Percentiles rank a stretch among this genome's conserved stretches.
Conservation (phyloP, 805 yeast species). For the Wickerhamiella allomyrinae region DNA sequence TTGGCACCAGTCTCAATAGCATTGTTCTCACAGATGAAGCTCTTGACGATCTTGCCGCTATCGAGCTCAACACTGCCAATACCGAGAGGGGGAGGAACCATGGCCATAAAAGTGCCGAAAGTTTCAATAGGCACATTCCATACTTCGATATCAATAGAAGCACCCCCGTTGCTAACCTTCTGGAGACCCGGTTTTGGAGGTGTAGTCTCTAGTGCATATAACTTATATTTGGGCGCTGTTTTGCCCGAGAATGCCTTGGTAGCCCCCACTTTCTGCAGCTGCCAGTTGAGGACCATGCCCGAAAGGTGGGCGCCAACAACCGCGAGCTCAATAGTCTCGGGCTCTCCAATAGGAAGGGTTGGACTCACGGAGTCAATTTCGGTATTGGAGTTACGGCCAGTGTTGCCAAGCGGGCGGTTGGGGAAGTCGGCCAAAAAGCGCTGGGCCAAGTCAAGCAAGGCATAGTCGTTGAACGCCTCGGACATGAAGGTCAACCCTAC, state of each 20-base stretch:
- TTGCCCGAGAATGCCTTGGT: slow-evolving; percentile 46
- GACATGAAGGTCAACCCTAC: slow-evolving; percentile 81
- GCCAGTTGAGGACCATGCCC: slow-evolving; percentile 90
- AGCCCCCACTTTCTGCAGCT: slow-evolving; percentile 72
- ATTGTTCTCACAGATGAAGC: slow-evolving; percentile 85
- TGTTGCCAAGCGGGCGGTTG: slow-evolving; percentile 44
- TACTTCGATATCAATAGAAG: slow-evolving; percentile 55
- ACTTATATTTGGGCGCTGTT: slow-evolving; percentile 56
- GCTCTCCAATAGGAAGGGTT: slow-evolving; percentile 11
- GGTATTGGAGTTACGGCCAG: slow-evolving; percentile 33
- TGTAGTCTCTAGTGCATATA: slow-evolving; percentile 56
- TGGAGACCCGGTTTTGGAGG: slow-evolving; percentile 92
- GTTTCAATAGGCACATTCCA: slow-evolving; percentile 65
- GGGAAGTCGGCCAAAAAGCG: slow-evolving; percentile 41
- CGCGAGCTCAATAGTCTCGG: slow-evolving; percentile 49
- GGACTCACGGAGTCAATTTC: slow-evolving; percentile 8
- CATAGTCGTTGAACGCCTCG: slow-evolving; percentile 73
- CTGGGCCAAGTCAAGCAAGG: slow-evolving; percentile 70
- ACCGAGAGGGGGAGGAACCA: slow-evolving; percentile 92
- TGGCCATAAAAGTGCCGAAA: slow-evolving; percentile 70
- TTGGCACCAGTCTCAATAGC: slow-evolving; percentile 43
- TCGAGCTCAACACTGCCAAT: slow-evolving; percentile 82
- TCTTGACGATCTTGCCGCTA: slow-evolving; percentile 73
- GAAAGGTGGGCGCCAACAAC: slow-evolving; percentile 93
- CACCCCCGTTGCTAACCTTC: slow-evolving; percentile 34